Percentiles rank a stretch among this genome's conserved stretches.
Evolutionary conservation across 108 stramenopile genomes (phyloP).

Genomic region (Ochromonas danica): DNA sequence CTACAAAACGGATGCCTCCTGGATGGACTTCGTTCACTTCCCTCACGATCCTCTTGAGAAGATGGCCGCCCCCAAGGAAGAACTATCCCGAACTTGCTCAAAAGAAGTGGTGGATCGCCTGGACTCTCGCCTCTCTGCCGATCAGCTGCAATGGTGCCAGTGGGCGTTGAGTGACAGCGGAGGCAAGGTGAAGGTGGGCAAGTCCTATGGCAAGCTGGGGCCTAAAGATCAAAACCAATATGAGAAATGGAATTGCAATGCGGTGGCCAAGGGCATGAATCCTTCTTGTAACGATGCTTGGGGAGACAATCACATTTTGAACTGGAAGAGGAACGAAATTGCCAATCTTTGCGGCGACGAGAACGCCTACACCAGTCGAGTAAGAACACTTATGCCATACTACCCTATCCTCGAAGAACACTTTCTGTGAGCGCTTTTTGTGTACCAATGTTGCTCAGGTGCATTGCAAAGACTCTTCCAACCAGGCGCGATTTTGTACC

Average conservation of each 20-base stretch:
- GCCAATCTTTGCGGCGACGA: neutral
- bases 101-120: neutral
- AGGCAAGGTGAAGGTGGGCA: slow-evolving; percentile 1
- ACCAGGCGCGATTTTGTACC: neutral
- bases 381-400: too few species aligned
- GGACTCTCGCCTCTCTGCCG: neutral
- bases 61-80: too few species aligned
- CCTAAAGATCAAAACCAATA: neutral
- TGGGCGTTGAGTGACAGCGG: neutral
- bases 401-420: too few species aligned
- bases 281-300: slow-evolving; percentile 55
- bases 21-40: too few species aligned
- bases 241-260: neutral
- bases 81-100: slow-evolving; percentile 23
- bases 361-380: neutral
- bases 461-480: neutral
- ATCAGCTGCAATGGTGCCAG: neutral
- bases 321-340: slow-evolving; percentile 19
- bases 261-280: neutral
- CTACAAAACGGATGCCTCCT: too few species aligned
- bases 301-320: slow-evolving; percentile 9
- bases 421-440: too few species aligned
- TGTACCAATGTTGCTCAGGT: neutral
- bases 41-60: too few species aligned
- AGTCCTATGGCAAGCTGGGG: neutral